Evolutionary conservation across 768 basidiomycete species (phyloP), one percentile per base, ranked within the genome.

Genomic region (Lepiota venenata): DNA sequence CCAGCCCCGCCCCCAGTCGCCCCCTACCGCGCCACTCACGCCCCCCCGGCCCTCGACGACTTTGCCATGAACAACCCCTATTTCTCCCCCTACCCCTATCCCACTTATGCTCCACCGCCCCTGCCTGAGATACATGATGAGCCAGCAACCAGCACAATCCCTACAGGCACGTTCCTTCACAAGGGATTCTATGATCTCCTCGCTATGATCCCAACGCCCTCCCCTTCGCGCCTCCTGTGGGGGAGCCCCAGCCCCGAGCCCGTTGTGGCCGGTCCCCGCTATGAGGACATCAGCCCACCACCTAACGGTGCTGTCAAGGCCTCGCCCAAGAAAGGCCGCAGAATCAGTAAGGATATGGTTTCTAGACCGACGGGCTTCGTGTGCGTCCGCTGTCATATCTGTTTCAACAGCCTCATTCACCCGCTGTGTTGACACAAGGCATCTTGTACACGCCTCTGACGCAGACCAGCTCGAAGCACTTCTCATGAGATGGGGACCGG

Each of bases 131-230:
- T 68, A 29, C 70, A 73, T 61, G 71, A 80, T 62, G 72, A 74
- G 53, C 70, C 72, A 32, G 56, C 61, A 3, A 62, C 72, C n/a
- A 75, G 75, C 29, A 74, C 79, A 54, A 70, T 87, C 58, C 83
- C 83, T 50, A 79, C 77, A 12, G 88, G 87, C 22, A 88, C 88
- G 6, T 72, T 92, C 49, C 73, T 93, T 37, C 91, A 93, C 79
- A 87, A 90, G 60, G 92, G 90, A n/a, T 92, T 92, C 76, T 93
- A 91, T 70, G 88, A 91, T 74, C 78, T 93, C 27, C 76, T 91
- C 36, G 77, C 89, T 21, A 79, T 91, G 74, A 88, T 90, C 59
- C 86, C 85, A 39, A 86, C 84, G 1, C 85, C 83, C 43, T 80
- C 78, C 41, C 82, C 87, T 15, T 87, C 86, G 47, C 78, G 85